Evolutionary conservation across 2,329 filamentous ascomycete genomes (phyloP).

Genomic region (Stagonosporopsis tanaceti): DNA sequence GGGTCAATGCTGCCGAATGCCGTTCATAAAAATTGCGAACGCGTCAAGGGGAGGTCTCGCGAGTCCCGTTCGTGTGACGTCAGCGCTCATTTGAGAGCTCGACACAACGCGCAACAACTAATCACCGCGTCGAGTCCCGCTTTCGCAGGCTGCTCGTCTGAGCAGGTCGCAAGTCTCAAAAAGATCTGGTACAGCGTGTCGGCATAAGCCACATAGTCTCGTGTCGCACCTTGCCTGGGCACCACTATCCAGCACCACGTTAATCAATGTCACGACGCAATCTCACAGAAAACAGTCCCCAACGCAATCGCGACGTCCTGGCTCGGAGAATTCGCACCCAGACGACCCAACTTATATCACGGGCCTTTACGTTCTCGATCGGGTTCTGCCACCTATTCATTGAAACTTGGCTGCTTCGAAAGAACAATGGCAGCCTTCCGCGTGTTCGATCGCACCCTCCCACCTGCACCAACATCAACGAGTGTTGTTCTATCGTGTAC

Average conservation of each 20-base stretch:
- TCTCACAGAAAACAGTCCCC: too few species aligned
- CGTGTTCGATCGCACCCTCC: background rate
- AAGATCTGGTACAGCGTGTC: background rate
- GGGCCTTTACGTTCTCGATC: too few species aligned
- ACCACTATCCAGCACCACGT: too few species aligned
- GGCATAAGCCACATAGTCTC: background rate
- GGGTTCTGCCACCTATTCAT: too few species aligned
- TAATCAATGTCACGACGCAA: background rate
- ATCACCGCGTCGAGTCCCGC: background rate
- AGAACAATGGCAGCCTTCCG: background rate
- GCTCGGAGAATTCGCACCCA: too few species aligned
- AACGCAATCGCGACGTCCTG: too few species aligned
- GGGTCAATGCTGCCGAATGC: slow-evolving; percentile 14
- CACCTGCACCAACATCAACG: background rate
- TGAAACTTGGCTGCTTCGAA: too few species aligned
- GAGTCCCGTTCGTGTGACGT: slow-evolving; percentile 2
- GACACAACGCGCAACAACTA: background rate
- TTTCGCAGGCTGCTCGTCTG: background rate
- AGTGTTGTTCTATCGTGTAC: background rate
- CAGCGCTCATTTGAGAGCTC: background rate
- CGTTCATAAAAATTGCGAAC: slow-evolving; percentile 3
- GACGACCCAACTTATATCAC: too few species aligned
- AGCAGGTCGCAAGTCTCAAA: background rate
- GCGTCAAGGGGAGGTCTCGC: background rate
- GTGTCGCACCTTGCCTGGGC: too few species aligned